Conservation (phyloP, 1,284 basidiomycete species). For the Cutaneotrichosporon dermatis region DNA sequence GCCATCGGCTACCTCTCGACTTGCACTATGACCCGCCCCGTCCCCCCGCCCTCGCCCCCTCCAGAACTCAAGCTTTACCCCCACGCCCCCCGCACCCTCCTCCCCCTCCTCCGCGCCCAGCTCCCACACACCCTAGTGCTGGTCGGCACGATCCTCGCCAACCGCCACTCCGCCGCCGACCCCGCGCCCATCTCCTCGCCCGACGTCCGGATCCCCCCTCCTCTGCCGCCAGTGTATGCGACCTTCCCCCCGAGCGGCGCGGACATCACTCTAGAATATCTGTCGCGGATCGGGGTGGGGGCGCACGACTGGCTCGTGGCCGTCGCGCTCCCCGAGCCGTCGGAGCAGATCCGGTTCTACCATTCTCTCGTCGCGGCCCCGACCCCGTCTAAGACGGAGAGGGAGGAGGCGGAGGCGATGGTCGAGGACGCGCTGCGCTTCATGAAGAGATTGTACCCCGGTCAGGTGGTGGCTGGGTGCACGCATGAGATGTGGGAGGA, state of each 20-base stretch:
- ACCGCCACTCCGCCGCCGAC: background rate
- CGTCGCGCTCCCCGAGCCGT: slow-evolving; percentile 18
- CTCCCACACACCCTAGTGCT: slow-evolving; percentile 20
- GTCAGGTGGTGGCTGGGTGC: slow-evolving; percentile 2
- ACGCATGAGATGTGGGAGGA: slow-evolving; percentile 12
- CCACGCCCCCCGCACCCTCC: slow-evolving; percentile 15
- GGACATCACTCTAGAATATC: background rate
- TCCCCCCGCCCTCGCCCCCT: no score
- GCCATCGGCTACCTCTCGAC: no score
- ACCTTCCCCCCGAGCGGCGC: slow-evolving; percentile 9
- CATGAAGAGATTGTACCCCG: background rate
- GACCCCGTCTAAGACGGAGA: background rate
- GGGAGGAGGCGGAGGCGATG: background rate
- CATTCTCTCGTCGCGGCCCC: slow-evolving; percentile 14
- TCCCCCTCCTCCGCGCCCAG: slow-evolving; percentile 19
- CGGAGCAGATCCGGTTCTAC: slow-evolving; percentile 24
- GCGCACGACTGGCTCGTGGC: slow-evolving; percentile 19
- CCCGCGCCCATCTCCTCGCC: background rate
- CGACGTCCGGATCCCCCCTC: background rate
- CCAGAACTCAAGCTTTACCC: slow-evolving; percentile 11
- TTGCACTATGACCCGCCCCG: no score
- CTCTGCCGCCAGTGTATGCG: slow-evolving; percentile 5
- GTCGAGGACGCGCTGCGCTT: slow-evolving; percentile 4
- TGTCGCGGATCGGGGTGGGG: background rate
- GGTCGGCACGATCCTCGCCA: slow-evolving; percentile 15